These are phyloP conservation scores for Viridothelium virens DNA, from an alignment of 495 filamentous ascomycete species.

Conservation along the genomic window DNA sequence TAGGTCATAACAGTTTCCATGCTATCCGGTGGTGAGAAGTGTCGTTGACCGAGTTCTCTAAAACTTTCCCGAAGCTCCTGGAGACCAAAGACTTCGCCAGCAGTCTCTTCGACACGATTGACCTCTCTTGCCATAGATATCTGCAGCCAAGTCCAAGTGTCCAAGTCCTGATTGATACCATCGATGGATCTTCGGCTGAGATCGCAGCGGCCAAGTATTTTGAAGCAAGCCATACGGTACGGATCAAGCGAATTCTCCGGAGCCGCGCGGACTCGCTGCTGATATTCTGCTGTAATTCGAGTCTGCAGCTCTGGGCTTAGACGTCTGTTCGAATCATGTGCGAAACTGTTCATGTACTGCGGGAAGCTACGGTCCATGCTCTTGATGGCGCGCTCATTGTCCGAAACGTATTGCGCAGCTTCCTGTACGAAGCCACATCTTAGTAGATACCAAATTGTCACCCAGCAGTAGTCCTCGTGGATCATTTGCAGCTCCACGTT, in stretches of 20 bases:
- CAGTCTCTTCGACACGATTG: constrained; percentile 71
- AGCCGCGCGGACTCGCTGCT: constrained; percentile 69
- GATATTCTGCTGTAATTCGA: constrained; percentile 82
- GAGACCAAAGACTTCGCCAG: constrained; percentile 81
- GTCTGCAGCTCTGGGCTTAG: constrained; percentile 70
- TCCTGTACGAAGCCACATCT: constrained; percentile 75
- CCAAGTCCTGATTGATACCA: constrained; percentile 68
- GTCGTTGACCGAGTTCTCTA: constrained; percentile 75
- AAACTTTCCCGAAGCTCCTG: constrained; percentile 79
- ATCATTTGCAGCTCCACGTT: constrained; percentile 62
- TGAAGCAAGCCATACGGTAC: constrained; percentile 95
- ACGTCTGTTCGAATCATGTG: constrained; percentile 59
- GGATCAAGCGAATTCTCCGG: constrained; percentile 85
- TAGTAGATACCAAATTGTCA: constrained; percentile 85
- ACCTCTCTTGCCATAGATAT: constrained; percentile 85
- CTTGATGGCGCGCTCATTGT: constrained; percentile 68
- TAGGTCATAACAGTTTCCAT: constrained; percentile 68
- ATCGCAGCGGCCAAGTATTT: constrained; percentile 92
- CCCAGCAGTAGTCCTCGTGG: constrained; percentile 84
- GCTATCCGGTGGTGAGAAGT: constrained; percentile 68
- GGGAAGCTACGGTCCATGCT: constrained; percentile 84
- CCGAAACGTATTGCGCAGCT: constrained; percentile 75
- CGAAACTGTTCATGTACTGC: constrained; percentile 78
- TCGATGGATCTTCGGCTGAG: constrained; percentile 70
- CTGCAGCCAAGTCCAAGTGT: constrained; percentile 97